These are phyloP conservation scores for Curvularia verruculosa DNA, from an alignment of 2,329 filamentous ascomycete genomes.

Conservation along the genomic window DNA sequence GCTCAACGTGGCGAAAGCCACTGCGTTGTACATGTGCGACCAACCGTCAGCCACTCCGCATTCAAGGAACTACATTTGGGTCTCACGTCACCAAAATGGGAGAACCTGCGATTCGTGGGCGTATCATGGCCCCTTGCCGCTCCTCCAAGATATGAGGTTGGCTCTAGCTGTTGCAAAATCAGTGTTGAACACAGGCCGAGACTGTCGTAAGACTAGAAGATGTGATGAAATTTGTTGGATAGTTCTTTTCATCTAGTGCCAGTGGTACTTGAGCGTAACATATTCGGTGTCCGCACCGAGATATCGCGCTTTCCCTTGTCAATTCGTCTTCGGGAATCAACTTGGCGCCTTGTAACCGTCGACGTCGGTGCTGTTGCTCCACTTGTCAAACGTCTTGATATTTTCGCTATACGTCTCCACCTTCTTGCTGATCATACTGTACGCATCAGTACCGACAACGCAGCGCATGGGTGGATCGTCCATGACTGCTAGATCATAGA, in stretches of 20 bases:
- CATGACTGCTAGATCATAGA: slow-evolving; percentile 62
- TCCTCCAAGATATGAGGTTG: background rate
- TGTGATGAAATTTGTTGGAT: background rate
- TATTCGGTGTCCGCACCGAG: background rate
- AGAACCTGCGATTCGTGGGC: background rate
- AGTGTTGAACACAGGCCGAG: background rate
- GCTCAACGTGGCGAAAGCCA: slow-evolving; percentile 26
- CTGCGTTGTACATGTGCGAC: slow-evolving; percentile 17
- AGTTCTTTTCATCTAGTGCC: background rate
- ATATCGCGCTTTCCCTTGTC: background rate
- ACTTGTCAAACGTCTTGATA: slow-evolving; percentile 58
- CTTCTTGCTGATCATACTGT: slow-evolving; percentile 56
- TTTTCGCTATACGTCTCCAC: slow-evolving; percentile 57
- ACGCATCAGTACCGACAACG: slow-evolving; percentile 62
- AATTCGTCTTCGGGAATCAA: slow-evolving; percentile 7
- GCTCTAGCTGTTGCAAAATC: background rate
- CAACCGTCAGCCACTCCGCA: slow-evolving; percentile 9
- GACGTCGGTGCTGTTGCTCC: slow-evolving; percentile 58
- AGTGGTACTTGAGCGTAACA: background rate
- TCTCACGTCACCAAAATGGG: background rate
- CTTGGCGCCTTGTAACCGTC: slow-evolving; percentile 46
- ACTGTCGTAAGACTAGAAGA: background rate
- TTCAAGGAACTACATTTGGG: background rate
- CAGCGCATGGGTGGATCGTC: slow-evolving; percentile 60
- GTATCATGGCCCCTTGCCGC: background rate